Percentiles rank a stretch among this genome's conserved stretches.
These are phyloP conservation scores for Nicotiana obtusifolia DNA, from an alignment of 257 asterid species.

Conservation along the genomic window DNA sequence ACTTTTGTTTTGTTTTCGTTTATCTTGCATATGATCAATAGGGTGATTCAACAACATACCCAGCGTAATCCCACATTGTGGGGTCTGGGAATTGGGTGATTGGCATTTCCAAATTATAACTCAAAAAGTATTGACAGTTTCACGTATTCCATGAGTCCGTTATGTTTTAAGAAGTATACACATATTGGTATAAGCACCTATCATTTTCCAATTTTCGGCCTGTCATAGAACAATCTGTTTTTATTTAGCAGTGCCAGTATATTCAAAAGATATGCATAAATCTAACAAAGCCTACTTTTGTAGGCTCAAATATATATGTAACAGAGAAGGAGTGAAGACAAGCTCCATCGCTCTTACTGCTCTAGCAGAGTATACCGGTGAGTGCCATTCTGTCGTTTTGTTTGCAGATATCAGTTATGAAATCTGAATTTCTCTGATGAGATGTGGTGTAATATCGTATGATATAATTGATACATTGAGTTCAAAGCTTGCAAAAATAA, in stretches of 20 bases:
- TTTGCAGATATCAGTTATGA: background rate
- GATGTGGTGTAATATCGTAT: background rate
- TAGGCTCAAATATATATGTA: conserved; percentile 93
- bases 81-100: background rate
- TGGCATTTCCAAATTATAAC: background rate
- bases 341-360: conserved; percentile 76
- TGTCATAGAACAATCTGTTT: background rate
- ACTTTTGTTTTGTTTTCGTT: background rate
- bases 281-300: conserved; percentile 10
- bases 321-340: conserved; percentile 65
- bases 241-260: background rate
- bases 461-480: background rate
- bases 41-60: background rate
- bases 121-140: background rate
- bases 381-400: conserved; percentile 14
- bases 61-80: too few relatives aligned
- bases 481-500: background rate
- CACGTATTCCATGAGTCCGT: background rate
- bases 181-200: background rate
- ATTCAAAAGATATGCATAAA: background rate
- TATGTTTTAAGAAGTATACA: background rate
- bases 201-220: background rate
- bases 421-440: conserved; percentile 2
- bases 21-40: background rate
- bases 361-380: conserved; percentile 80